Evolutionary conservation across 805 yeast species (phyloP), one percentile per base, ranked within the genome.

Genomic region (Sugiyamaella marilandica): DNA sequence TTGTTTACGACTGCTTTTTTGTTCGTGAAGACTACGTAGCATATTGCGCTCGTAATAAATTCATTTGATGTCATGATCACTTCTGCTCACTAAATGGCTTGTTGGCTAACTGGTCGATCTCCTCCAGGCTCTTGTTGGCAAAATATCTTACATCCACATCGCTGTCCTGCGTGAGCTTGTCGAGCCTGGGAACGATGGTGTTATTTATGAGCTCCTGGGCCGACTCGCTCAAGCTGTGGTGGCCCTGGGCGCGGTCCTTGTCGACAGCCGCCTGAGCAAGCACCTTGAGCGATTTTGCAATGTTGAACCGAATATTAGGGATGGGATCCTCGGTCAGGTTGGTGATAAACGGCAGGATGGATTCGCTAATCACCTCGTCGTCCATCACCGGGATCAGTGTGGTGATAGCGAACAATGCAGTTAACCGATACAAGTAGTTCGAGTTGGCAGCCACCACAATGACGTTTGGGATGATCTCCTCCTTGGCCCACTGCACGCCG

Each of bases 221-320:
- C 39, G 29, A 11, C 18, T 19, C 16, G 26, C 31, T 37, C 39
- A 33, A 13, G 26, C 47, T 33, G 14, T 11, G 35, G 45, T 32
- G 32, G 35, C 35, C 47, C 13, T 41, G 34, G n/a, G 31, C 39
- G 37, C 41, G 21, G 18, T 50, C 48, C 26, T 18, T 19, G 9
- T 49, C 51, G 24, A 58, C 44, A 29, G 87, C 70, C 13, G 82
- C 74, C 62, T 81, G 79, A 5, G 82, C 82, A 33, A 86, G 74
- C 24, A 76, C 72, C 41, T 80, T 77, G 64, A 86, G 82, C 13
- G 95, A 80, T 70, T 89, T 90, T 26, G 99, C 97, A 57, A 87
- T 90, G 71, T 91, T 94, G 74, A 94, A 94, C 65, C 97, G 80
- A 57, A 94, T 91, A 69, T 94, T 94, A 62, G 99, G 97, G 52